Base-by-base conservation (phyloP, 2,329 filamentous ascomycete species). In the Aspergillus cejpii region DNA sequence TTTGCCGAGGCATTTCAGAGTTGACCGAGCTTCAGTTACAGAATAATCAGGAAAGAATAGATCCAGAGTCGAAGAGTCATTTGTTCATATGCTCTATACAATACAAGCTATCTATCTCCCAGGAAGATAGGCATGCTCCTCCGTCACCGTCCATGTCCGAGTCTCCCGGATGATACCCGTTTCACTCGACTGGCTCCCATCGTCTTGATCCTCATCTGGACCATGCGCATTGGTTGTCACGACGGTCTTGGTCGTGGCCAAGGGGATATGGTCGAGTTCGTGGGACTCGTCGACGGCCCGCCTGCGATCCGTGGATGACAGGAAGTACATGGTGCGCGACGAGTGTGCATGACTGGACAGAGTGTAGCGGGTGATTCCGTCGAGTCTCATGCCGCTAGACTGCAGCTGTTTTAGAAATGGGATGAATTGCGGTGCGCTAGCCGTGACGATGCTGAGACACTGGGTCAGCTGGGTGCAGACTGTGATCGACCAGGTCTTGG, bases 371-470 rank as follows among this genome's bases (percentile, higher is more conserved):
- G 48, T 48, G 37, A 46, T 41, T 19, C 47, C 56, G 37, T 45
- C 51, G 6, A 61, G 37, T 2, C 52, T 47, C 57, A 64, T 60
- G 27, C 59, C 58, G 1, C 56, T 54, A 12, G 61, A 62, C 20
- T 55, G 58, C 5, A 64, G 51, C 8, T 51, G 58, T 14, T 59
- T 54, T n/a, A 63, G 44, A 43, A 64, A 60, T 0, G 57, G 57
- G 17, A 62, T 63, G 46, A 64, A 59, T 31, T 62, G 59, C 2
- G 61, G 58, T 5, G 59, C 48, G 20, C 60, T 62, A 2, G 60
- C 52, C 5, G 58, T 60, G 17, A 63, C 44, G 6, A 63, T 61
- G 43, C 59, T 60, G n/a, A 61, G 33, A 12, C 41, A 45, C 41
- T 58, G 57, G 3, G 51, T 41, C 28, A 56, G 38, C 36, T 57